Conservation (phyloP, 768 basidiomycete species). For the Leccinum pellstonianum region DNA sequence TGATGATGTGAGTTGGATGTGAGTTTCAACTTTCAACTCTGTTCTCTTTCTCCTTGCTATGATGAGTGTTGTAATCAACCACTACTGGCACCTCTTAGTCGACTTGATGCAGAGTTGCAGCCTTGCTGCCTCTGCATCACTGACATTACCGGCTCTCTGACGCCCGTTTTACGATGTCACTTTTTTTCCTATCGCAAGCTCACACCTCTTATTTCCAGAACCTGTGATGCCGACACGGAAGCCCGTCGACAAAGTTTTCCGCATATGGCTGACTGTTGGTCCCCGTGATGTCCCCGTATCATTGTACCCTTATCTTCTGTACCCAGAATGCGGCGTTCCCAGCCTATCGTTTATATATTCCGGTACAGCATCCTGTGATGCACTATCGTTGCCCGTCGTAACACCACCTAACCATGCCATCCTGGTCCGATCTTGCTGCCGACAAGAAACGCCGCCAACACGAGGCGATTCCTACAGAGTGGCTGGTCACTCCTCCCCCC, state of each 20-base stretch:
- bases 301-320: slow-evolving; percentile 10
- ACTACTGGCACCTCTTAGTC: slow-evolving; percentile 91
- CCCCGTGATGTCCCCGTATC: slow-evolving; percentile 5
- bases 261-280: not conserved
- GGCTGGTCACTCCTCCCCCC: slow-evolving; percentile 54
- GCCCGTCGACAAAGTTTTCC: not conserved
- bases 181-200: slow-evolving; percentile 13
- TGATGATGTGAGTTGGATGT: slow-evolving; percentile 2
- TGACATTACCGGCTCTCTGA: slow-evolving; percentile 77
- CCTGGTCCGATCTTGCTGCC: slow-evolving; percentile 53
- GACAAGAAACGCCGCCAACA: slow-evolving; percentile 56
- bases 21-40: slow-evolving; percentile 9
- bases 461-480: slow-evolving; percentile 60
- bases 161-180: slow-evolving; percentile 8
- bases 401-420: slow-evolving; percentile 9
- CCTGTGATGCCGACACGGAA: not conserved
- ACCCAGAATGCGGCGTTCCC: slow-evolving; percentile 1
- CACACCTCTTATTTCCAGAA: slow-evolving; percentile 16
- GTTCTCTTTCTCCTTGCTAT: slow-evolving; percentile 1
- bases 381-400: not conserved
- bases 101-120: slow-evolving; percentile 51
- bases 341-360: slow-evolving; percentile 8
- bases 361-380: not conserved
- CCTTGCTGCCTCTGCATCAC: slow-evolving; percentile 49
- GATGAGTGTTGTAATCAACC: slow-evolving; percentile 83